These are phyloP conservation scores for Hylodesmum podocarpum DNA, from an alignment of 306 rosid genomes.

Conservation along the genomic window DNA sequence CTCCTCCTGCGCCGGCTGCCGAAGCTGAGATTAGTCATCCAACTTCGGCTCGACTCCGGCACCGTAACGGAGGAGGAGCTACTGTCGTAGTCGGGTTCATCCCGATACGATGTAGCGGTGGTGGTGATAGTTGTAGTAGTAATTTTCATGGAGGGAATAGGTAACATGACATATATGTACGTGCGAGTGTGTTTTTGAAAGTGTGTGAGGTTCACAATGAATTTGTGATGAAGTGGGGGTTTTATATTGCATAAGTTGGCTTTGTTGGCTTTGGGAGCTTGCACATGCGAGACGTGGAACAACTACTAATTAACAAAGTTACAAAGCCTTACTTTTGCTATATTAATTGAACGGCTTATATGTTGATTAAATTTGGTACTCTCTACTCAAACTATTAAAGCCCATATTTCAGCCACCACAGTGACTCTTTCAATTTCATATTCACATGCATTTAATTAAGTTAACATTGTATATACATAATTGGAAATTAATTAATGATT, in stretches of 20 bases:
- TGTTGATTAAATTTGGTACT: neutral
- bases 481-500: too few species aligned
- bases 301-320: conserved; percentile 30
- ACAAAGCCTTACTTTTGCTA: conserved; percentile 37
- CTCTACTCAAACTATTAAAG: neutral
- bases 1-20: conserved; percentile 71
- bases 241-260: neutral
- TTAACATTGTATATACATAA: too few species aligned
- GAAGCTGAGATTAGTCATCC: conserved; percentile 89
- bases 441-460: too few species aligned
- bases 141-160: conserved; percentile 44
- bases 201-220: conserved; percentile 34
- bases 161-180: conserved; percentile 40
- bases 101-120: conserved; percentile 38
- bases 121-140: conserved; percentile 39
- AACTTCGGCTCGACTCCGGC: conserved; percentile 78
- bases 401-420: conserved; percentile 15
- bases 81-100: conserved; percentile 79
- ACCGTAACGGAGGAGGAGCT: conserved; percentile 78
- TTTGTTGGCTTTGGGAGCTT: conserved; percentile 21
- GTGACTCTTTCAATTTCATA: conserved; percentile 18
- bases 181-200: conserved; percentile 1
- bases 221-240: neutral
- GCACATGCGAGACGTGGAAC: conserved; percentile 38
- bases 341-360: neutral